Percentiles rank a stretch among this genome's conserved stretches.
phyloP scores from a whole-genome alignment of 1,284 basidiomycete species.

The Phellinidium pouzarii region DNA sequence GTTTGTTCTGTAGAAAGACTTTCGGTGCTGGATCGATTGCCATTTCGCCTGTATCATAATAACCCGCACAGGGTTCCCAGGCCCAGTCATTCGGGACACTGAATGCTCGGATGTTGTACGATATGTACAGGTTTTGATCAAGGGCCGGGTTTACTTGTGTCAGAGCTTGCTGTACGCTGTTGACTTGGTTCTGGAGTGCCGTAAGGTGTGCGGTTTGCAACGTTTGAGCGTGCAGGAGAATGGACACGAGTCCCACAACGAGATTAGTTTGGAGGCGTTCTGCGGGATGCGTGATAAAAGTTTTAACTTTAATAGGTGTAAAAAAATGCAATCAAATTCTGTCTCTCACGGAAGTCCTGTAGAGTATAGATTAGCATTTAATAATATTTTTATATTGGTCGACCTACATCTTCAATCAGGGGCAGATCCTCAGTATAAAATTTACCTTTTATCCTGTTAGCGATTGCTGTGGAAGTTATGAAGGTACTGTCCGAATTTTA shows the following conservation, averaged over 20 bases:
- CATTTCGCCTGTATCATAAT: constrained; percentile 67
- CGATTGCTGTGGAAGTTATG: constrained; percentile 58
- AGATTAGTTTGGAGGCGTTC: constrained; percentile 61
- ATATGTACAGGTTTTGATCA: constrained; percentile 67
- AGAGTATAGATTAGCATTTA: constrained; percentile 5
- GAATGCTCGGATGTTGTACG: constrained; percentile 64
- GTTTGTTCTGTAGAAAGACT: constrained; percentile 71
- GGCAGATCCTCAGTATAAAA: constrained; percentile 67
- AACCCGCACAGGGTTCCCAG: constrained; percentile 68
- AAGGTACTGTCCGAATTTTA: constrained; percentile 44
- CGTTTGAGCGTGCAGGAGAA: constrained; percentile 51
- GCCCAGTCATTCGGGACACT: constrained; percentile 54
- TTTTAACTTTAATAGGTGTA: neutral
- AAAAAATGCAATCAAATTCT: constrained; percentile 37
- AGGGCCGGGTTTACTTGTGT: constrained; percentile 43
- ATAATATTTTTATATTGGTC: constrained; percentile 14
- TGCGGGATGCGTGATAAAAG: no score
- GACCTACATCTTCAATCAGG: constrained; percentile 61
- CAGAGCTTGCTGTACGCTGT: constrained; percentile 40
- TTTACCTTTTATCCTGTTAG: constrained; percentile 61
- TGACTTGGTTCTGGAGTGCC: constrained; percentile 41
- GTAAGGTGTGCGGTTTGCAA: constrained; percentile 56
- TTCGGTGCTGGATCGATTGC: constrained; percentile 62
- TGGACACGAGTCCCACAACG: constrained; percentile 43
- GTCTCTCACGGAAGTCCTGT: constrained; percentile 29